Conservation (phyloP, 2,329 filamentous ascomycete genomes). For the Fusarium ambrosium region DNA sequence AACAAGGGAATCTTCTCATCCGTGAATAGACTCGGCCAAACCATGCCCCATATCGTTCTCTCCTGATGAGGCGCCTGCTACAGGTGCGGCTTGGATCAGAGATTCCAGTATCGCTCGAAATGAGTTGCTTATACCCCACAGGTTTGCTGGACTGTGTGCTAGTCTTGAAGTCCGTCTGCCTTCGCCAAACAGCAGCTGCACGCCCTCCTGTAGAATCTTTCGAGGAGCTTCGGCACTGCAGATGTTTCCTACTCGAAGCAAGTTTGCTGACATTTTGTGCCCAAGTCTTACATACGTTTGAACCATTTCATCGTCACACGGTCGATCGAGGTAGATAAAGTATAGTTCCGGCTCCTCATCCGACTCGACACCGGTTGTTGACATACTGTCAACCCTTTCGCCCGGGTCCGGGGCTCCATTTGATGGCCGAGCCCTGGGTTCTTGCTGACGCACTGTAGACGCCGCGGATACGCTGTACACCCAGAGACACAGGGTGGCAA, state of each 20-base stretch:
- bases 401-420: not conserved
- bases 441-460: not conserved
- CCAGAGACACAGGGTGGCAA: conserved; percentile 31
- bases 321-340: conserved; percentile 35
- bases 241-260: conserved; percentile 31
- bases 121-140: not conserved
- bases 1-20: not conserved
- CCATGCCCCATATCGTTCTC: not conserved
- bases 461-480: conserved; percentile 22
- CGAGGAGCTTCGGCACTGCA: conserved; percentile 18
- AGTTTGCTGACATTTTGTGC: conserved; percentile 31
- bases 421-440: not conserved
- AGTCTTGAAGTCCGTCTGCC: not conserved
- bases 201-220: conserved; percentile 32
- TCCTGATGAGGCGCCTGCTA: not conserved
- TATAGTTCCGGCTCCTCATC: conserved; percentile 24
- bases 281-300: conserved; percentile 33
- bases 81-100: not conserved
- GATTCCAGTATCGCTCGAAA: not conserved
- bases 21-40: not conserved
- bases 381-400: not conserved
- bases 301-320: conserved; percentile 40
- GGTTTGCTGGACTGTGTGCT: not conserved
- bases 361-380: not conserved
- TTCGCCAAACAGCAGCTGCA: conserved; percentile 19